A percentile compares a stretch with the other conserved stretches of the same genome.
phyloP scores from a whole-genome alignment of 441 rosid genomes.

The Dalechampia spathulata region DNA sequence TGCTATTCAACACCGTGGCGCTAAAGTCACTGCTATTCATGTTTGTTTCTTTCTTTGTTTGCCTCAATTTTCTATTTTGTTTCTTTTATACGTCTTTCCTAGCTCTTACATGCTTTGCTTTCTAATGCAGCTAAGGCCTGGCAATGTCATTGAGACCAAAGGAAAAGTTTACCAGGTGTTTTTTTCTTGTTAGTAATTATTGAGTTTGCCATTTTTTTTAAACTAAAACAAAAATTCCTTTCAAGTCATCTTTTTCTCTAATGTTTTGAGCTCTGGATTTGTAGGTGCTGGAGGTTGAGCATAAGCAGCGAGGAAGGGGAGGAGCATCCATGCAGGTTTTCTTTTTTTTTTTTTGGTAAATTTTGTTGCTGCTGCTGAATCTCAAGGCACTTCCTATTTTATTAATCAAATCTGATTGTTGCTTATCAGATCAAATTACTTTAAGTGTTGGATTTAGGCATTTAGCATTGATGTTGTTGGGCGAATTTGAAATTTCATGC shows the following conservation, averaged over 20 bases:
- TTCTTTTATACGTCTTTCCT: background rate
- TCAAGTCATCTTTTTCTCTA: too few species aligned
- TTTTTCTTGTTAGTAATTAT: too few species aligned
- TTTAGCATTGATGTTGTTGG: background rate
- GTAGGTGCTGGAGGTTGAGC: constrained; percentile 74
- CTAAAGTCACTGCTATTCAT: constrained; percentile 63
- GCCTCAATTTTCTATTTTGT: background rate
- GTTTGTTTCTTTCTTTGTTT: constrained; percentile 18
- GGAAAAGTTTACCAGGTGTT: constrained; percentile 73
- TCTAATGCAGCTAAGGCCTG: constrained; percentile 59
- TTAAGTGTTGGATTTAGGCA: too few species aligned
- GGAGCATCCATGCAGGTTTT: constrained; percentile 83
- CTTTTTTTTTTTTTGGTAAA: background rate
- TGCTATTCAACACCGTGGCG: constrained; percentile 52
- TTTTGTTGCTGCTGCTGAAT: too few species aligned
- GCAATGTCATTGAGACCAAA: constrained; percentile 83
- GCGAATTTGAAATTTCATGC: too few species aligned
- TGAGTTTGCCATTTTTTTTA: too few species aligned
- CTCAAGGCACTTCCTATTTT: too few species aligned
- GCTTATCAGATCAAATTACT: background rate
- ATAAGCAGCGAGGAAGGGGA: constrained; percentile 91
- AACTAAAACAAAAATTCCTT: too few species aligned
- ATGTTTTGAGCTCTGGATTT: constrained; percentile 1
- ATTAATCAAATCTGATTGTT: background rate
- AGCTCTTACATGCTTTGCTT: background rate